These are phyloP conservation scores for Sodiomyces alkalinus DNA, from an alignment of 2,329 filamentous ascomycete genomes.

Conservation along the genomic window DNA sequence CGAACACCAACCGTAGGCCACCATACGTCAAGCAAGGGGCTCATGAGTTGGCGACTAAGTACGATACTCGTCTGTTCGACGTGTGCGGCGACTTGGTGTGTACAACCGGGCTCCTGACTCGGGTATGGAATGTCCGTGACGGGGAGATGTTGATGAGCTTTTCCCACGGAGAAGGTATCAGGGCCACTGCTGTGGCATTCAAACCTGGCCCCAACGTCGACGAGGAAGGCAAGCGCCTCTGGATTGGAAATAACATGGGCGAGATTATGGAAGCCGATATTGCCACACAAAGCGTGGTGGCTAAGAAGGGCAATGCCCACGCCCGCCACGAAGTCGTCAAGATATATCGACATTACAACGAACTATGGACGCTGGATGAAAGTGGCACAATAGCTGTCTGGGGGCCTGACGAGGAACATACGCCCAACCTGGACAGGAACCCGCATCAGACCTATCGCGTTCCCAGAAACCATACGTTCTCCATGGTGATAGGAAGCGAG, in stretches of 20 bases:
- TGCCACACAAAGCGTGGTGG: conserved; percentile 51
- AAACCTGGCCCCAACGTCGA: conserved; percentile 66
- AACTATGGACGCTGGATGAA: conserved; percentile 91
- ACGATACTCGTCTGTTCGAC: conserved; percentile 75
- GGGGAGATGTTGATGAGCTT: conserved; percentile 72
- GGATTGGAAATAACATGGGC: conserved; percentile 80
- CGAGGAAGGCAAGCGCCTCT: conserved; percentile 67
- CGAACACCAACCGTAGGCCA: conserved; percentile 69
- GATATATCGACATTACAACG: conserved; percentile 73
- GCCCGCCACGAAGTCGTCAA: conserved; percentile 64
- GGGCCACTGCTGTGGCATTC: conserved; percentile 68
- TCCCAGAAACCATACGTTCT: conserved; percentile 72
- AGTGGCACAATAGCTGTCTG: conserved; percentile 76
- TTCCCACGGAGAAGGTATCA: conserved; percentile 71
- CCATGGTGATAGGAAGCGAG: conserved; percentile 69
- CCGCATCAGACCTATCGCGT: conserved; percentile 63
- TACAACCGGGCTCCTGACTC: conserved; percentile 72
- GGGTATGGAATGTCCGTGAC: conserved; percentile 74
- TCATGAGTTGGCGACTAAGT: conserved; percentile 68
- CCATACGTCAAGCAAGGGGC: conserved; percentile 58
- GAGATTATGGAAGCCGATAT: conserved; percentile 87
- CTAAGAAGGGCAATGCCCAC: conserved; percentile 57
- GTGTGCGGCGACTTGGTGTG: conserved; percentile 80
- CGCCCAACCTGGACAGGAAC: conserved; percentile 58
- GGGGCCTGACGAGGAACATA: conserved; percentile 57